These are phyloP conservation scores for Leptographium flavum DNA, from an alignment of 2,329 filamentous ascomycete genomes.

Conservation along the genomic window DNA sequence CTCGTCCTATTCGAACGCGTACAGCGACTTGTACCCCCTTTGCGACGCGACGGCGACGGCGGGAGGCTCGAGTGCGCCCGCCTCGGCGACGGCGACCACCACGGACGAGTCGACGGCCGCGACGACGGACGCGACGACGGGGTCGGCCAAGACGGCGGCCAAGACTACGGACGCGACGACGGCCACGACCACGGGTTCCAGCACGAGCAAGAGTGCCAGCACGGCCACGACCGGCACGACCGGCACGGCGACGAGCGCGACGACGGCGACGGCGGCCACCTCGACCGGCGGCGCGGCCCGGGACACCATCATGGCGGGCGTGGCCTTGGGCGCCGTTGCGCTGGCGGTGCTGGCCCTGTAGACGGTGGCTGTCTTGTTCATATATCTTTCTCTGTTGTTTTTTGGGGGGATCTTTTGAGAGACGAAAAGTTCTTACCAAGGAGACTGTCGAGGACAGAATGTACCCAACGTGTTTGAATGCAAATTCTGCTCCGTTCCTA, in stretches of 20 bases:
- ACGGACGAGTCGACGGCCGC: too few species aligned
- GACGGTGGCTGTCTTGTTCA: too few species aligned
- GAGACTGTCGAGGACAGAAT: too few species aligned
- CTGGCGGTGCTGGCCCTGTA: background rate
- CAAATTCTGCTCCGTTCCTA: too few species aligned
- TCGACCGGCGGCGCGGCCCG: background rate
- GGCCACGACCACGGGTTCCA: background rate
- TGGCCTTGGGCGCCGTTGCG: background rate
- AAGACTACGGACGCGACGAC: background rate
- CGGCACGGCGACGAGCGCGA: background rate
- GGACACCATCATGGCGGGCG: background rate
- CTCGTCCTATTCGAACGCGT: conserved; percentile 7
- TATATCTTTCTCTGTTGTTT: too few species aligned
- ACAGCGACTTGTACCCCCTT: background rate
- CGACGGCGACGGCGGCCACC: background rate
- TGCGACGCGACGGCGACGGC: background rate
- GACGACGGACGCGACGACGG: background rate
- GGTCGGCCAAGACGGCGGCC: background rate
- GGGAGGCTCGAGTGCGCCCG: too few species aligned
- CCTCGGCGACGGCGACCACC: too few species aligned
- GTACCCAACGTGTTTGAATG: too few species aligned
- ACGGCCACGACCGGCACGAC: background rate
- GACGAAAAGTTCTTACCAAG: too few species aligned
- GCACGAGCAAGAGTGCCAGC: background rate
- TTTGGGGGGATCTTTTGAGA: too few species aligned